Evolutionary conservation across 768 basidiomycete species (phyloP), one percentile per base, ranked within the genome.

Genomic region (Naganishia antarctica): DNA sequence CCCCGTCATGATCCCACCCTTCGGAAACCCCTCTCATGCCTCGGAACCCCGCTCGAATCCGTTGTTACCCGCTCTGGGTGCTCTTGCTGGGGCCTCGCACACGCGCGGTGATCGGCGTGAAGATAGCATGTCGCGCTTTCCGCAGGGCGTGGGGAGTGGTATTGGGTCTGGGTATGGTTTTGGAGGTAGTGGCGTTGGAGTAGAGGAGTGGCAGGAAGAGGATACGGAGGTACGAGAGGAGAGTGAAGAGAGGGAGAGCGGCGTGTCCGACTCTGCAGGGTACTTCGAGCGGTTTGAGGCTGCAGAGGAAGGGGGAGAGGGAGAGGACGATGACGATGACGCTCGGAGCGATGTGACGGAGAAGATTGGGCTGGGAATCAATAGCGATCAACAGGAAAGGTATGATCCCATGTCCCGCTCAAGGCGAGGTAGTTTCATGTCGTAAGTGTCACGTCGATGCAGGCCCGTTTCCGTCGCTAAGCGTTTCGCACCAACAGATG

Each of bases 341-440:
- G 49, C 49, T 25, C 11, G 29, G 16, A 50, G 49, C 16, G 49
- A 50, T 29, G 49, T 50, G 15, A 50, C 49, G 49, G 49, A 50
- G 31, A 50, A 31, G 29, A 32, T 50, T 25, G 29, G 34, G 34
- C 15, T 23, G 21, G 46, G 21, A 21, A 26, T 9, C 5, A 26
- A 4, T 16, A 25, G 46, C 7, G 11, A 23, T 48, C 21, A 25
- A 9, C 13, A 29, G 31, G 49, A 13, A 29, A 29, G 26, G 49
- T 11, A 50, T 32, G 28, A 29, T 16, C n/a, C 21, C 46, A 13
- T 31, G 49, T 15, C 4, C 16, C 26, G 49, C 15, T 50, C 49
- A 2, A 50, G 49, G 49, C 31, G 11, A 21, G 26, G 28, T 25
- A 50, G 49, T 50, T 32, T 31, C 26, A 50, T 50, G 49, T 50